A percentile compares a stretch with the other conserved stretches of the same genome.
These are phyloP conservation scores for Yamadazyma sp. DNA, from an alignment of 1,139 yeast genomes.

Conservation along the genomic window DNA sequence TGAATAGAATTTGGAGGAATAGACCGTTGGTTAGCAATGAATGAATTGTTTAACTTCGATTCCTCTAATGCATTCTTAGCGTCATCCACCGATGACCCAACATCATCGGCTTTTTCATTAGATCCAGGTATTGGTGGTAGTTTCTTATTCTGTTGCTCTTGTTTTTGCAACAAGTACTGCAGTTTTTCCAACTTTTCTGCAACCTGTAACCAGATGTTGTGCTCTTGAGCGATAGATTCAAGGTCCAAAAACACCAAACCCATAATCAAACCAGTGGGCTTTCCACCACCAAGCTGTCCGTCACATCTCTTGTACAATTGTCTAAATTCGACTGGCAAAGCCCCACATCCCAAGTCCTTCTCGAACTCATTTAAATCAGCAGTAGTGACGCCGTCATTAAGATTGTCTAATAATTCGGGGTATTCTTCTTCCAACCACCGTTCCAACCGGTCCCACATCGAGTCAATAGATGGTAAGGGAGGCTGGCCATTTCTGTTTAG, in stretches of 20 bases:
- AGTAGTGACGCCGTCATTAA: constrained; percentile 68
- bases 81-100: constrained; percentile 19
- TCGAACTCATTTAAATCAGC: constrained; percentile 80
- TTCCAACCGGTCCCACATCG: constrained; percentile 75
- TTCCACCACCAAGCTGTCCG: constrained; percentile 78
- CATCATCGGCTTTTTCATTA: constrained; percentile 11
- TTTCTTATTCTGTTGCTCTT: constrained; percentile 17
- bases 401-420: constrained; percentile 75
- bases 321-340: constrained; percentile 72
- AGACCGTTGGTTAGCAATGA: constrained; percentile 52
- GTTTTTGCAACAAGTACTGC: constrained; percentile 33
- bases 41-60: constrained; percentile 24
- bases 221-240: constrained; percentile 70
- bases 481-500: constrained; percentile 56
- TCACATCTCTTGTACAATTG: constrained; percentile 76
- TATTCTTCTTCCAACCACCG: constrained; percentile 74
- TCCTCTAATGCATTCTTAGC: constrained; percentile 10
- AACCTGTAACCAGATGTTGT: constrained; percentile 71
- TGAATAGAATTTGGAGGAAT: constrained; percentile 59
- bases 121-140: constrained; percentile 5
- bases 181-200: constrained; percentile 52
- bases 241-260: constrained; percentile 71
- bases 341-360: constrained; percentile 61
- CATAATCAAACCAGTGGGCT: constrained; percentile 71
- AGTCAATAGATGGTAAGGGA: constrained; percentile 68